Evolutionary conservation across 2,329 filamentous ascomycete species (phyloP).

Genomic region (Xylariaceae sp.): DNA sequence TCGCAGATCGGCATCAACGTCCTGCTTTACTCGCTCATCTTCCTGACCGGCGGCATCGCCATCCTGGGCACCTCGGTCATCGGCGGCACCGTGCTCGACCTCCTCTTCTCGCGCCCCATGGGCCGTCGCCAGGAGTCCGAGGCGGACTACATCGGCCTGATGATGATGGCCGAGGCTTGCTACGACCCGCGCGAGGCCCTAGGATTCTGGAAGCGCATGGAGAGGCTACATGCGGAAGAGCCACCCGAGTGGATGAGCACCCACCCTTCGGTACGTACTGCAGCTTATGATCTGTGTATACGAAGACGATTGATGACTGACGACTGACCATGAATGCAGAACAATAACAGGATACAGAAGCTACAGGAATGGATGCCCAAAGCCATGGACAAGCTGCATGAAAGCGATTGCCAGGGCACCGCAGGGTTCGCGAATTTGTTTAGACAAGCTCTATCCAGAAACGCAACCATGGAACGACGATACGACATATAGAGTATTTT

Average conservation of each 20-base stretch:
- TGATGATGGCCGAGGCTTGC: constrained; percentile 79
- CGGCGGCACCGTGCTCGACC: constrained; percentile 48
- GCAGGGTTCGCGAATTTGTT: constrained; percentile 49
- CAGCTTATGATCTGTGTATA: too few species aligned
- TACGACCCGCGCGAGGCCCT: constrained; percentile 65
- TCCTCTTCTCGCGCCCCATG: constrained; percentile 64
- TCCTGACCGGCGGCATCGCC: constrained; percentile 42
- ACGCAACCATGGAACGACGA: constrained; percentile 26
- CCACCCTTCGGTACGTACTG: constrained; percentile 62
- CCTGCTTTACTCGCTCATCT: constrained; percentile 44
- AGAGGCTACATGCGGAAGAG: constrained; percentile 40
- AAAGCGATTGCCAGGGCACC: constrained; percentile 51
- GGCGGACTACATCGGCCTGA: constrained; percentile 73
- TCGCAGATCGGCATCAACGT: constrained; percentile 47
- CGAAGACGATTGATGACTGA: too few species aligned
- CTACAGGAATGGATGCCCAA: constrained; percentile 59
- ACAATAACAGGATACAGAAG: constrained; percentile 58
- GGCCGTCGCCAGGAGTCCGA: constrained; percentile 68
- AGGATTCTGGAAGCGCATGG: constrained; percentile 63
- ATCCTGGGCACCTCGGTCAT: constrained; percentile 37
- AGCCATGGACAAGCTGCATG: constrained; percentile 47
- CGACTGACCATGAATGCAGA: constrained; percentile 33
- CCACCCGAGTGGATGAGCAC: constrained; percentile 70
- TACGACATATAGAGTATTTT: constrained; percentile 13
- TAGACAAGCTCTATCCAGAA: constrained; percentile 40